A percentile compares a stretch with the other conserved stretches of the same genome.
phyloP scores from a whole-genome alignment of 495 filamentous ascomycete genomes.

The Achaetomiella virescens region DNA sequence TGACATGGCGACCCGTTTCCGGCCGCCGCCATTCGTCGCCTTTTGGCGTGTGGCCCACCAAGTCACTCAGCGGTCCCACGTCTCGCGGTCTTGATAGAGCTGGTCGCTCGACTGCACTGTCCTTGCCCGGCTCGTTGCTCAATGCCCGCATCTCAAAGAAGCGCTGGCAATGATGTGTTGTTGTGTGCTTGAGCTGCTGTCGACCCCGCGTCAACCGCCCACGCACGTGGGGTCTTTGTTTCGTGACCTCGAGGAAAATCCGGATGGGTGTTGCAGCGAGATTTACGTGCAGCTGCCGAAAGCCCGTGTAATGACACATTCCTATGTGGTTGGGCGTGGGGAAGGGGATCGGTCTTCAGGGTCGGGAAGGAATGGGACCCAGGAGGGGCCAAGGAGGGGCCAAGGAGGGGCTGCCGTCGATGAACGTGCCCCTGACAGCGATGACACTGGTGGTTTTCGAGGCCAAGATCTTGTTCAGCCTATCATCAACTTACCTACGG shows the following conservation, averaged over 20 bases:
- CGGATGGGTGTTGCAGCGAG: not conserved
- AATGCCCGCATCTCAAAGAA: too few species aligned
- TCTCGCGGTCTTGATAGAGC: not conserved
- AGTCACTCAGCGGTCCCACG: constrained; percentile 6
- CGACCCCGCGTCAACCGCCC: constrained; percentile 11
- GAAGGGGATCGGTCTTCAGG: not conserved
- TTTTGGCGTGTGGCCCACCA: not conserved
- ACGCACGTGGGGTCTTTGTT: constrained; percentile 20
- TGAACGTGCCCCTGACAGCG: too few species aligned
- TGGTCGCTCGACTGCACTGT: not conserved
- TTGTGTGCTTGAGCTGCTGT: not conserved
- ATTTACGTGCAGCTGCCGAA: not conserved
- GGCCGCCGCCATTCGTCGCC: not conserved
- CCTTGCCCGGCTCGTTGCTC: not conserved
- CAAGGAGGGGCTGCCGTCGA: too few species aligned
- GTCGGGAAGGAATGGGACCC: not conserved
- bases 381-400: too few species aligned
- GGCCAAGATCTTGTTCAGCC: too few species aligned
- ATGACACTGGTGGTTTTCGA: too few species aligned
- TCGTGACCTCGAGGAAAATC: constrained; percentile 2
- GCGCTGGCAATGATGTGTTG: not conserved
- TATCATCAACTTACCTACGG: too few species aligned
- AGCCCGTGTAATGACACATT: not conserved
- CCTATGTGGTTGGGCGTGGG: not conserved
- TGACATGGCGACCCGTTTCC: constrained; percentile 8